Evolutionary conservation across 371 early-diverging fungal species (phyloP).

Genomic region (Capillidium heterosporum): DNA sequence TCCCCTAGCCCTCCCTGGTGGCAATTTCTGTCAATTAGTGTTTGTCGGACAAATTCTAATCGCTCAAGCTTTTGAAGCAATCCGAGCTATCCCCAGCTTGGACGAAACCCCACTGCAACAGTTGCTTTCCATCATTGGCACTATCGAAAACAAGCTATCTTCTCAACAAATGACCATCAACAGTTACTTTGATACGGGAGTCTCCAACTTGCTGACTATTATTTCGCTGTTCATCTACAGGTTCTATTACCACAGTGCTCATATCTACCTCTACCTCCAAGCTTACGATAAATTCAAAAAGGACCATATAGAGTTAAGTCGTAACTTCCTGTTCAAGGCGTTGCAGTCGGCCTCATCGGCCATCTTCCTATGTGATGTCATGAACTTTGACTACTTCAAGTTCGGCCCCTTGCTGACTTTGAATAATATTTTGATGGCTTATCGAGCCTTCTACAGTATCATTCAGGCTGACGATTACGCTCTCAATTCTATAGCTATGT

Average conservation of each 20-base stretch:
- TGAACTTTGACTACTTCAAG: neutral
- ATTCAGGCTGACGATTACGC: neutral
- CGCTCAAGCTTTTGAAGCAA: neutral
- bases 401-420: conserved; percentile 1
- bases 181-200: neutral
- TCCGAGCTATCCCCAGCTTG: neutral
- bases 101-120: neutral
- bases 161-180: neutral
- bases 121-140: neutral
- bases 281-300: neutral
- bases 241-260: neutral
- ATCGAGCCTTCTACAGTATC: neutral
- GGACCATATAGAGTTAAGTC: neutral
- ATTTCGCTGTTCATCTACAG: neutral
- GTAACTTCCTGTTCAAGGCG: neutral
- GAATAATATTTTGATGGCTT: neutral
- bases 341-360: neutral
- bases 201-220: neutral
- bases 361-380: neutral
- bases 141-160: neutral
- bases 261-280: neutral
- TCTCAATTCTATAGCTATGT: neutral
- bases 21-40: neutral
- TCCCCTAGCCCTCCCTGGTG: neutral
- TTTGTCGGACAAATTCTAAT: neutral